Base-by-base conservation (phyloP, 2,329 filamentous ascomycete species). In the Calonectria fujianensis region DNA sequence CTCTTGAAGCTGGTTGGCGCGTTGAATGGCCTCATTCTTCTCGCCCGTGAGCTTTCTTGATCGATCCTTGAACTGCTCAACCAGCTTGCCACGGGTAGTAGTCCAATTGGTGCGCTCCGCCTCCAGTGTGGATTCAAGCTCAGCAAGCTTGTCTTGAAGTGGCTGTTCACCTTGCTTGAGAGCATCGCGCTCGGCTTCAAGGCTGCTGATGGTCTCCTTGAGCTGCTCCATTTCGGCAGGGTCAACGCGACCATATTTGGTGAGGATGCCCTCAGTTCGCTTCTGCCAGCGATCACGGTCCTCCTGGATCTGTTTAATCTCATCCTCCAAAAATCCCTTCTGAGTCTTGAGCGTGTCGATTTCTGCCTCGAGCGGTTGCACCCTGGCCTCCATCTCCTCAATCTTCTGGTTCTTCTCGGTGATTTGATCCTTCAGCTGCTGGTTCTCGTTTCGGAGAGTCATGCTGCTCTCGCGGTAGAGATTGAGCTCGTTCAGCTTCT, bases 231-330 rank as follows among this genome's bases (percentile, higher is more conserved):
- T 91, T 82, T 98, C 96, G 4, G 95, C 95, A 54, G 97, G 96
- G 82, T 99, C 97, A 68, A 97, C 95, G 71, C 96, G 95, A 79
- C 98, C 96, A 82, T 98, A 98, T 83, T 98, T 98, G 78, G 95
- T 96, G 66, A 99, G 91, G 75, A 99, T 98, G 79, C 97, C 95
- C 83, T 98, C 96, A 1, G 96, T 97, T 31, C 97, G 94, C 88
- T 98, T 96, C 85, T 98, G 96, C 95, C 96, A 98, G 73, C 95
- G 92, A 83, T 98, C 96, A 20, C 97, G 93, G 82, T 98, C 96
- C 80, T 97, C 94, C 78, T 97, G 94, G 13, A 98, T 90, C 76
- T 98, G 91, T 81, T 94, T 95, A 82, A 98, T 91, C 83, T 98
- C 96, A 16, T 95, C 95, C 78, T 97, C 94, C 80, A 96, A 94